Evolutionary conservation across 1,284 basidiomycete species (phyloP).

Genomic region (Ustilago esculenta): DNA sequence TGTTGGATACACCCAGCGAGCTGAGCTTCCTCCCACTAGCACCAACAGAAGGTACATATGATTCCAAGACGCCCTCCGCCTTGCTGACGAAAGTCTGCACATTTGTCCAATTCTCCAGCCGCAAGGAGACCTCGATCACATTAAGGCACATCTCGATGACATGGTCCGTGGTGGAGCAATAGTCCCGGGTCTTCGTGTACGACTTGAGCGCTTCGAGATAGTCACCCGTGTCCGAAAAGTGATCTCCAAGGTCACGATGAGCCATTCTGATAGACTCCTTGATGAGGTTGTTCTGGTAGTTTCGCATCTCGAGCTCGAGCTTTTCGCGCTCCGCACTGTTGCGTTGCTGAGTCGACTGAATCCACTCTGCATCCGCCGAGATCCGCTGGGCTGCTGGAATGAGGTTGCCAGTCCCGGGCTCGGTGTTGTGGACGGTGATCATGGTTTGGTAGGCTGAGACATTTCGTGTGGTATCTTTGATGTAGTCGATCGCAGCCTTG

Average conservation of each 20-base stretch:
- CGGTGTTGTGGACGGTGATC: conserved; percentile 45
- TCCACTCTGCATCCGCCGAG: conserved; percentile 72
- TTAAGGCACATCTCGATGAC: conserved; percentile 76
- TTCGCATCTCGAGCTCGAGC: conserved; percentile 86
- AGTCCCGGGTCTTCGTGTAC: conserved; percentile 84
- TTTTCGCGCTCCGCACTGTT: conserved; percentile 77
- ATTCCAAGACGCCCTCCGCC: conserved; percentile 84
- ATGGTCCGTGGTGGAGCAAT: conserved; percentile 82
- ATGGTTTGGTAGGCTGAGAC: conserved; percentile 34
- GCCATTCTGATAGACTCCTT: conserved; percentile 93
- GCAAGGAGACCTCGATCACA: conserved; percentile 74
- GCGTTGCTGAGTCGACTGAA: conserved; percentile 73
- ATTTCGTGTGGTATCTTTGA: conserved; percentile 39
- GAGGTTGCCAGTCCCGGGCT: conserved; percentile 22
- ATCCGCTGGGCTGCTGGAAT: conserved; percentile 27
- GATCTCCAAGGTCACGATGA: conserved; percentile 82
- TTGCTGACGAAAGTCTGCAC: conserved; percentile 88
- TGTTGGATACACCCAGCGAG: conserved; percentile 23
- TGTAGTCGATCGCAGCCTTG: conserved; percentile 35
- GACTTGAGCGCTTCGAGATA: conserved; percentile 77
- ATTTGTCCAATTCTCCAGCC: conserved; percentile 82
- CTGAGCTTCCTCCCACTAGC: conserved; percentile 69
- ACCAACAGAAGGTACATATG: conserved; percentile 67
- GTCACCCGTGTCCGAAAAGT: conserved; percentile 78
- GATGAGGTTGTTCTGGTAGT: conserved; percentile 88